Evolutionary conservation across 805 yeast species (phyloP), one percentile per base, ranked within the genome.

Genomic region (Starmera quercuum): DNA sequence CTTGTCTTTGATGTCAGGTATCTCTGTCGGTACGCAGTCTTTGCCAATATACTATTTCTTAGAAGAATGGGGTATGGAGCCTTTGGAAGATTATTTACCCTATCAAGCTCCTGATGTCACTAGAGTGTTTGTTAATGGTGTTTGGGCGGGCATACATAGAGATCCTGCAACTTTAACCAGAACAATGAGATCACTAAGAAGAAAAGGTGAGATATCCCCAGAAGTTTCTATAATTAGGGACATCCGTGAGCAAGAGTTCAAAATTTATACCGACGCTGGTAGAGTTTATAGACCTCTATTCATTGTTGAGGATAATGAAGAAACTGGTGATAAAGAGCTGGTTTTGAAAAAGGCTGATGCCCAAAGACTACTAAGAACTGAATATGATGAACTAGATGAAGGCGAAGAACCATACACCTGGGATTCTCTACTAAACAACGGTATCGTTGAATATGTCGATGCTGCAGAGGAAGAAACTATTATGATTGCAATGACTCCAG

Each of bases 51-150:
- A 83, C 42, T 83, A 83, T 54, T 83, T 88, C 62, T 71, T 92
- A 63, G 95, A 90, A 61, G 98, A 92, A 65, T 92, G 97, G 97
- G 99, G 98, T 62, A 79, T 92, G 85, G 97, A 92, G 63, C 95
- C 97, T 13, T 70, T 92, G 49, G 95, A 92, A 55, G 96, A 88
- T 54, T 92, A 85, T 56, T 87, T 83, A 36, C 97, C 98, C 22
- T 86, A 85, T 40, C 85, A 85, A 44, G 79, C 86, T 35, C 88
- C 90, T 29, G 85, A 83, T 54, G 85, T 95, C 22, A 88, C 97
- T 2, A 76, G 95, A 61, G 88, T 92, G 35, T 92, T 92, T 57
- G 94, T 92, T 34, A 92, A 92, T 55, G 99, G 99, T 72, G 96
- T 90, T 35, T 92, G 99, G 99, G 94, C 88, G 33, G 99, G 99